Evolutionary conservation across 208 protist genomes (phyloP), one percentile per base, ranked within the genome.

Genomic region (Wallacemonas sp.): DNA sequence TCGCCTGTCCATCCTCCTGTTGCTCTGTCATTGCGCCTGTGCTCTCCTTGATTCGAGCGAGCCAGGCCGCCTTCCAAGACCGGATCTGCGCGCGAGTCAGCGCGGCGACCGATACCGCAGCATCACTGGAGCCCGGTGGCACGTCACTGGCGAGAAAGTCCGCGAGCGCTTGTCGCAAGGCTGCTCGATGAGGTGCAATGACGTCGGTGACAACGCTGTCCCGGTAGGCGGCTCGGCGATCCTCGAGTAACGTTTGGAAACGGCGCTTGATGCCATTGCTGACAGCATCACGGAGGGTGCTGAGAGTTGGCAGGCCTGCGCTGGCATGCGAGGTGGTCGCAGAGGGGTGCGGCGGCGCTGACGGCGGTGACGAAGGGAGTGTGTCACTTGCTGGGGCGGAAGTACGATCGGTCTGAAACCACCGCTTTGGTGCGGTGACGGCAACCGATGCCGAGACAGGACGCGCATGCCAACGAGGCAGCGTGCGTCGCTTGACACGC

Each of bases 181-280:
- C 30, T 36, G 38, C 34, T 13, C 73, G 67, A 26, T 60, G 44
- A 8, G 73, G 68, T 36, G 15, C 37, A 24, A 79, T 30, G 30
- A 65, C 54, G 17, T 32, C 63, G 27, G 26, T 9, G n/a, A 83
- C n/a, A 15, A 73, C 69, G 22, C 52, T 62, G 29, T 71, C 57
- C 45, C 70, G 73, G 44, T 84, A 84, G n/a, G 68, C 52, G n/a
- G 70, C 69, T 12, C 75, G 72, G 24, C 78, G 68, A 65, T 84
- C 73, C 37, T 79, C 70, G 1, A 84, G 50, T 1, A 83, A 48
- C 3, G 64, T 55, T 9, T 27, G 26, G 1, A 82, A 15, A 27
- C 36, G 17, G 2, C 2, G 13, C 10, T 26, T 24, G 32, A 57
- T 8, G 6, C 4, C 6, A 5, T 39, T 2, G 13, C 17, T 32